Evolutionary conservation across 768 basidiomycete genomes (phyloP), one percentile per base, ranked within the genome.

Genomic region (Ramaria rubella): DNA sequence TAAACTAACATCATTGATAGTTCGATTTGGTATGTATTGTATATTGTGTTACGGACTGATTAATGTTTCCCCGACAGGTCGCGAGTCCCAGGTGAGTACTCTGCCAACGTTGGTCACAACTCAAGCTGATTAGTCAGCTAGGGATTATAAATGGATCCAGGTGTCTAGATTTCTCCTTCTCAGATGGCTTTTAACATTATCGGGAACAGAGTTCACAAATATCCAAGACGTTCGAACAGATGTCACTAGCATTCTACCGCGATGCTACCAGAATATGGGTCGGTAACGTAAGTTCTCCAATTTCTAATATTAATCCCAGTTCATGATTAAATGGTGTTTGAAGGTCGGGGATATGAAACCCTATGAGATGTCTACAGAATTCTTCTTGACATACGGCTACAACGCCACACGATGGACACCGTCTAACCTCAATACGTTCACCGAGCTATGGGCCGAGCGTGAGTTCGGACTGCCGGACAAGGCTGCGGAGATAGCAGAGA

Each of bases 141-240:
- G 81, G 23, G 78, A 84, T 67, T 89, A 83, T 72, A 87, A 87
- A 64, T 87, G 85, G 85, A 82, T 86, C 49, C 76, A 76, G 23
- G 81, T 81, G 51, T 58, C 76, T 69, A n/a, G 36, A 38, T 38
- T 38, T n/a, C n/a, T n/a, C n/a, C n/a, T 43, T 77, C 73, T 23
- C 81, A 80, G 70, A 71, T 82, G 11, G 68, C 78, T 81, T 77
- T 66, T 83, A 88, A 60, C 85, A 87, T n/a, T n/a, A n/a, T n/a
- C n/a, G n/a, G n/a, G n/a, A n/a, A n/a, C n/a, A n/a, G n/a, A n/a
- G n/a, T n/a, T n/a, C n/a, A n/a, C n/a, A n/a, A n/a, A n/a, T n/a
- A n/a, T n/a, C n/a, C n/a, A n/a, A n/a, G n/a, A n/a, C n/a, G n/a
- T n/a, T n/a, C n/a, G n/a, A n/a, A n/a, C n/a, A n/a, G n/a, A n/a